phyloP scores from a whole-genome alignment of 257 asterid species.

The Solanum stenotomum region DNA sequence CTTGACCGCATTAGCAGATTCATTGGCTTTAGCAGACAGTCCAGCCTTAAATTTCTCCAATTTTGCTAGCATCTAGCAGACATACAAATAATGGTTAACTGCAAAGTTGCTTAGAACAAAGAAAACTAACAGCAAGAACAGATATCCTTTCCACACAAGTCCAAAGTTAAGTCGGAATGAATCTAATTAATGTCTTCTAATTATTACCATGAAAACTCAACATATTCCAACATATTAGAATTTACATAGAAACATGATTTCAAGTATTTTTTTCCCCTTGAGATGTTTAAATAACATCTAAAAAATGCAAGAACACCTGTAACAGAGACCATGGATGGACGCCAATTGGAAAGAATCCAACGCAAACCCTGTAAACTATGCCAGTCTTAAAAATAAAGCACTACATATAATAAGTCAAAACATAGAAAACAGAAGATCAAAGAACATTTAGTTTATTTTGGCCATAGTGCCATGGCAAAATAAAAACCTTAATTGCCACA shows the following conservation, averaged over 20 bases:
- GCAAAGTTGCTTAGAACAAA: neutral
- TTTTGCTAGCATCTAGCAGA: slow-evolving; percentile 51
- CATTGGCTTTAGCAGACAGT: slow-evolving; percentile 36
- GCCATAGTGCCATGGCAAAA: neutral
- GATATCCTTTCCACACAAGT: neutral
- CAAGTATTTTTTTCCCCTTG: neutral
- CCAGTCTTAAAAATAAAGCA: neutral
- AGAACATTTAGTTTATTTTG: neutral
- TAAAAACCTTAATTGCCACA: neutral
- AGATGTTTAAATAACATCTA: neutral
- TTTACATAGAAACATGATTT: neutral
- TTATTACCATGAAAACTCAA: neutral
- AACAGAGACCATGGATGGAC: neutral
- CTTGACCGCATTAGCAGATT: slow-evolving; percentile 29
- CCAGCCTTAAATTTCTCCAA: slow-evolving; percentile 63
- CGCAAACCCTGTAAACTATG: neutral
- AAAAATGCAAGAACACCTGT: neutral
- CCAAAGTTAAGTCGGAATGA: neutral
- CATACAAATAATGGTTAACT: slow-evolving; percentile 9
- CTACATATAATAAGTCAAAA: neutral
- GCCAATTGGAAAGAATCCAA: neutral
- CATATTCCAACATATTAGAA: neutral
- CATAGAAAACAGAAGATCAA: neutral
- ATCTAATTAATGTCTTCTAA: neutral
- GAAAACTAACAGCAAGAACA: neutral